Conservation (phyloP, 192 early-diverging fungal species). For the Coemansia sp. region DNA sequence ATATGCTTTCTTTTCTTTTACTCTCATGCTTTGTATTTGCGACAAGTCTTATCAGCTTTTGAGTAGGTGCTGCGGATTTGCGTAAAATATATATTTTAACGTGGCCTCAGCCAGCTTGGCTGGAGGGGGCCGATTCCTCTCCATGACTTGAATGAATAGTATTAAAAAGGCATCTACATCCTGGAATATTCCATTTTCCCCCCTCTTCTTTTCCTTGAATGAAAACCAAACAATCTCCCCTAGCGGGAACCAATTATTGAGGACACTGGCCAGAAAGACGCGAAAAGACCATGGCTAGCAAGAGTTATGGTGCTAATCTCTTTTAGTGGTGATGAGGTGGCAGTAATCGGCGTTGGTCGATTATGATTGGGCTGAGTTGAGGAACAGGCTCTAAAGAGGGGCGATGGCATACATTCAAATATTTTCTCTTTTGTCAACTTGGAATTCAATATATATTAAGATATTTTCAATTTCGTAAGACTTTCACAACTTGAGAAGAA, state of each 20-base stretch:
- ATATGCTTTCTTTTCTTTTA: too few relatives aligned
- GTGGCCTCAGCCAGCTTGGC: background rate
- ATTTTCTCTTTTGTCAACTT: background rate
- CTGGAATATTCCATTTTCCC: background rate
- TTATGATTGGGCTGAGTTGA: conserved; percentile 1
- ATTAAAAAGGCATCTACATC: too few relatives aligned
- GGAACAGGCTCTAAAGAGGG: background rate
- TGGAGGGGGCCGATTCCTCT: background rate
- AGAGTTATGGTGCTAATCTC: too few relatives aligned
- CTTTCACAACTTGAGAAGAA: background rate
- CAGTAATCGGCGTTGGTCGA: background rate
- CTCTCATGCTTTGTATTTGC: too few relatives aligned
- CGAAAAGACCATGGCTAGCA: too few relatives aligned
- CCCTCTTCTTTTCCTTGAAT: background rate
- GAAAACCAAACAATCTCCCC: too few relatives aligned
- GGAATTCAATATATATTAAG: background rate
- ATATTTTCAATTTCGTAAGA: background rate
- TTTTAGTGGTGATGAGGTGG: background rate
- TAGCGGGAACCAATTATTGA: too few relatives aligned
- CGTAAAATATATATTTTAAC: background rate
- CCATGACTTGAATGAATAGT: background rate
- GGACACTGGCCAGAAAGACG: too few relatives aligned
- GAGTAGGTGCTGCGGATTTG: too few relatives aligned
- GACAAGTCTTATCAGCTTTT: too few relatives aligned
- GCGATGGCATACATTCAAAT: background rate